These are phyloP conservation scores for Epicoccum nigrum DNA, from an alignment of 2,329 filamentous ascomycete species.

Conservation along the genomic window DNA sequence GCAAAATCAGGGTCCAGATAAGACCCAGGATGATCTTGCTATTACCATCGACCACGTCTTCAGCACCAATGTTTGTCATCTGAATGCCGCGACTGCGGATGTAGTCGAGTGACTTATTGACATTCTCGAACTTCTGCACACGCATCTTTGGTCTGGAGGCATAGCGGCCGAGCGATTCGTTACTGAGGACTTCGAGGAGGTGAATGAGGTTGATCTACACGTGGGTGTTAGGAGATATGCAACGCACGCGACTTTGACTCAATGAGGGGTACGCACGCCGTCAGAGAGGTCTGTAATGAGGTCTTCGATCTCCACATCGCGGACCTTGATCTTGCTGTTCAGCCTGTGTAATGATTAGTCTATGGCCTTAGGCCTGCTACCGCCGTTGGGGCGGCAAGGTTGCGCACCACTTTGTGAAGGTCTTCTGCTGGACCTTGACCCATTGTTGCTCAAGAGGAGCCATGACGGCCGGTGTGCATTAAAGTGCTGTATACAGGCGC, in stretches of 20 bases:
- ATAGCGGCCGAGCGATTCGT: constrained; percentile 94
- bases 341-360: constrained; percentile 66
- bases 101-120: constrained; percentile 92
- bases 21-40: constrained; percentile 95
- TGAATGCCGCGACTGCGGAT: constrained; percentile 90
- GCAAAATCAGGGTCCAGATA: constrained; percentile 97
- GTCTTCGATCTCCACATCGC: constrained; percentile 81
- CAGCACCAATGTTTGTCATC: constrained; percentile 97
- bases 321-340: constrained; percentile 87
- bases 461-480: constrained; percentile 45
- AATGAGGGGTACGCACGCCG: constrained; percentile 69
- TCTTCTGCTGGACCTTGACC: constrained; percentile 92
- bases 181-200: constrained; percentile 92
- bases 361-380: constrained; percentile 13
- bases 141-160: constrained; percentile 94
- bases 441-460: constrained; percentile 66
- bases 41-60: constrained; percentile 98
- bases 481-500: constrained; percentile 21
- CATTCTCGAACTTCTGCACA: constrained; percentile 97
- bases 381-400: constrained; percentile 17
- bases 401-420: constrained; percentile 92
- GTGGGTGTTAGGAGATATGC: constrained; percentile 3
- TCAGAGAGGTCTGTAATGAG: constrained; percentile 89
- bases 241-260: constrained; percentile 8
- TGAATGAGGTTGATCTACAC: constrained; percentile 89